These are phyloP conservation scores for Penicillium capsulatum DNA, from an alignment of 2,329 filamentous ascomycete genomes.

Conservation along the genomic window DNA sequence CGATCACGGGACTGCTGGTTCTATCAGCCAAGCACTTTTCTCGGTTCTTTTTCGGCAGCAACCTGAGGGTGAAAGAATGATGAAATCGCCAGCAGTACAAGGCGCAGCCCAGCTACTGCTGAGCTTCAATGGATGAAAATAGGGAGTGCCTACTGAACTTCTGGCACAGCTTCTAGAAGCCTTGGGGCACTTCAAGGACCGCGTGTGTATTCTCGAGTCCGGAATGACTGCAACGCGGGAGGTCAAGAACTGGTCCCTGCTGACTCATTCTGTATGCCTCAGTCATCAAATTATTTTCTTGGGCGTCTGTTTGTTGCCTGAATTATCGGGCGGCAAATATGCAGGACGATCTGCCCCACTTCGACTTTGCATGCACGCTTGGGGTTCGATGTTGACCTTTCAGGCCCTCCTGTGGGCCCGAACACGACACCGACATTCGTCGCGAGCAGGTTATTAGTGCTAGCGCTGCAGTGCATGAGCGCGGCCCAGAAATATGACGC, in stretches of 20 bases:
- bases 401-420: constrained; percentile 7
- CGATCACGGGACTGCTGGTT: constrained; percentile 36
- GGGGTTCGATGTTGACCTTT: constrained; percentile 4
- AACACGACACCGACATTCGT: constrained; percentile 10
- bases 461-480: not conserved
- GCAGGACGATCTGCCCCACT: constrained; percentile 10
- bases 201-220: constrained; percentile 43
- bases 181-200: constrained; percentile 39
- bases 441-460: constrained; percentile 1
- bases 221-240: constrained; percentile 39
- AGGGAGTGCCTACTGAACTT: constrained; percentile 21
- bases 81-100: too few species aligned
- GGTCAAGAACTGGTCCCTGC: constrained; percentile 31
- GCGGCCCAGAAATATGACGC: constrained; percentile 6
- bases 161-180: constrained; percentile 23
- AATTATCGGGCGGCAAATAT: not conserved
- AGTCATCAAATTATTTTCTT: too few species aligned
- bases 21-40: constrained; percentile 26
- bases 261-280: constrained; percentile 15
- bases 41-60: not conserved
- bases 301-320: not conserved
- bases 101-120: too few species aligned
- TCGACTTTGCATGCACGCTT: constrained; percentile 1
- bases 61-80: too few species aligned
- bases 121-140: not conserved